Evolutionary conservation across 495 filamentous ascomycete genomes (phyloP).

Genomic region (Podospora appendiculata): DNA sequence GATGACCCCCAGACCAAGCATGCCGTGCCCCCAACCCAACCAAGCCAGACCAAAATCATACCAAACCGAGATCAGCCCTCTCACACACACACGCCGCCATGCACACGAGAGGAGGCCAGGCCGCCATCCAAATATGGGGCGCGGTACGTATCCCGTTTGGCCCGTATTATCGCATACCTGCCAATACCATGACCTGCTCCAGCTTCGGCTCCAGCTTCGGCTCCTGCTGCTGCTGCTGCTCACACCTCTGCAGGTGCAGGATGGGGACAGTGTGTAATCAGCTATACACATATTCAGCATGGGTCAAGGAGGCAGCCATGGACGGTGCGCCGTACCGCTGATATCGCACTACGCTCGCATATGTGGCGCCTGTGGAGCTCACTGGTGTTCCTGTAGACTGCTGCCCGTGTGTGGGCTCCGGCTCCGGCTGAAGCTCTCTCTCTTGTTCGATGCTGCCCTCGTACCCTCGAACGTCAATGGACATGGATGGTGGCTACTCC

Average conservation of each 20-base stretch:
- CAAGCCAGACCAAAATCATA: too few relatives aligned
- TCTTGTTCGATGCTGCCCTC: constrained; percentile 12
- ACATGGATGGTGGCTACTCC: constrained; percentile 21
- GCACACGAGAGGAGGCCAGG: background rate
- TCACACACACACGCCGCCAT: background rate
- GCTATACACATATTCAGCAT: too few relatives aligned
- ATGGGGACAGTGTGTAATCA: constrained; percentile 1
- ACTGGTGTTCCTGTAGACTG: background rate
- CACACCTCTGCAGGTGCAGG: background rate
- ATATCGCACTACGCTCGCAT: too few relatives aligned
- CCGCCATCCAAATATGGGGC: background rate
- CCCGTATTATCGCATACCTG: constrained; percentile 7
- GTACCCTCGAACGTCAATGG: constrained; percentile 17
- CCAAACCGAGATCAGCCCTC: background rate
- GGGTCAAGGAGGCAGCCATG: too few relatives aligned
- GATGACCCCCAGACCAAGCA: constrained; percentile 5
- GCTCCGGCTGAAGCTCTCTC: constrained; percentile 19
- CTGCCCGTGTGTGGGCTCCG: constrained; percentile 10
- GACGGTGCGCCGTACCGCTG: too few relatives aligned
- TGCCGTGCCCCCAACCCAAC: background rate
- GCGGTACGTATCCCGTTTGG: constrained; percentile 16
- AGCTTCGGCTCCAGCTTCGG: too few relatives aligned
- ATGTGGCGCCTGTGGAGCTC: constrained; percentile 14
- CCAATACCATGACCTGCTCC: background rate
- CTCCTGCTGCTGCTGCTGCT: background rate